Conservation (phyloP, 2,329 filamentous ascomycete genomes). For the Alternaria arborescens region DNA sequence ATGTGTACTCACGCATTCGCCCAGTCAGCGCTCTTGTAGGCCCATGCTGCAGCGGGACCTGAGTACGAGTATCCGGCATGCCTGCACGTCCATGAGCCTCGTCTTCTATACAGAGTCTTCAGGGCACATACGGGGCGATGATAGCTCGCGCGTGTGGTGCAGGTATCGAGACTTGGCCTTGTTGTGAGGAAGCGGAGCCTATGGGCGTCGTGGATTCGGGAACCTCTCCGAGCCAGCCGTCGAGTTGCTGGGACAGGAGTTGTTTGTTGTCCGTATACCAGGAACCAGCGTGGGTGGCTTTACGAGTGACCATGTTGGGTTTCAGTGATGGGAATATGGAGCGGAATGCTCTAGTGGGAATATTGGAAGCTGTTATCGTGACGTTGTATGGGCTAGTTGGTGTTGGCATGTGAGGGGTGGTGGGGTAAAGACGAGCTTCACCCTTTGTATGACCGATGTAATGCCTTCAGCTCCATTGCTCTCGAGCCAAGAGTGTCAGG, state of each 20-base stretch:
- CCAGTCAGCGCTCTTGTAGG: conserved; percentile 88
- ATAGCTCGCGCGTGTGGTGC: conserved; percentile 79
- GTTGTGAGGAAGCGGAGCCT: conserved; percentile 55
- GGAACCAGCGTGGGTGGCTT: conserved; percentile 80
- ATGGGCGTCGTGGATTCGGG: conserved; percentile 70
- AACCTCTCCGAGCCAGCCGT: conserved; percentile 76
- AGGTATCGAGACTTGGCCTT: conserved; percentile 63
- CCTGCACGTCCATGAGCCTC: conserved; percentile 60
- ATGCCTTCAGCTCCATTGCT: not conserved
- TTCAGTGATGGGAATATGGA: not conserved
- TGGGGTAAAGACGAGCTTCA: conserved; percentile 12
- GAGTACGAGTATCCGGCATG: conserved; percentile 96
- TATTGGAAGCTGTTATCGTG: not conserved
- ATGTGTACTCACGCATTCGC: conserved; percentile 68
- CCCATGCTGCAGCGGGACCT: conserved; percentile 90
- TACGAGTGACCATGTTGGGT: conserved; percentile 53
- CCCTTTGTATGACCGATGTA: conserved; percentile 15
- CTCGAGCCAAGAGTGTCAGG: not conserved
- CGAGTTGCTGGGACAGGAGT: conserved; percentile 73
- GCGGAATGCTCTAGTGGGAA: not conserved
- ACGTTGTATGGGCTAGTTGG: not conserved
- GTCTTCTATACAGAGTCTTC: not conserved
- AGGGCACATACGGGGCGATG: conserved; percentile 81
- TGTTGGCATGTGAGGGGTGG: conserved; percentile 7
- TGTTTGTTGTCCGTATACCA: conserved; percentile 78